Evolutionary conservation across 208 protist genomes (phyloP).

Genomic region (Crithidia brevicula): DNA sequence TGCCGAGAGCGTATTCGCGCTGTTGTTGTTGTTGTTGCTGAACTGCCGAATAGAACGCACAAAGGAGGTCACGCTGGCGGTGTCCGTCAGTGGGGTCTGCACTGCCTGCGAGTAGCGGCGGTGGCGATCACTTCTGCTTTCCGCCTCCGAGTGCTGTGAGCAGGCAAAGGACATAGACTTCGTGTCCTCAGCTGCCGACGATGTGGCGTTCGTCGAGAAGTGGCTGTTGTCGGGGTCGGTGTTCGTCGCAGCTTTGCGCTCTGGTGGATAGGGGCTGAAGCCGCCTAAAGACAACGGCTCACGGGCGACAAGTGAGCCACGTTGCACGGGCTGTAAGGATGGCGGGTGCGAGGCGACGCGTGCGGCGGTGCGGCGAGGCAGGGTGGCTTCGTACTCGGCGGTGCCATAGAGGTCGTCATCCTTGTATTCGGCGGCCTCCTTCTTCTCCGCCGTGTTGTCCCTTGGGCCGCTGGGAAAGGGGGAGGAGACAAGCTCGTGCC

Average conservation of each 20-base stretch:
- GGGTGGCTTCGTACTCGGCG: background rate
- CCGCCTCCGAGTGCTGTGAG: background rate
- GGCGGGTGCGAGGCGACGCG: background rate
- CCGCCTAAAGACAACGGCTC: background rate
- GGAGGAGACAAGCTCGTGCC: constrained; percentile 3
- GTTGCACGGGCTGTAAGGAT: background rate
- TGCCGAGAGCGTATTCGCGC: background rate
- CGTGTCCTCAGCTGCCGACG: background rate
- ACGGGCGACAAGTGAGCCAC: background rate
- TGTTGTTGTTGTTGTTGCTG: constrained; percentile 5
- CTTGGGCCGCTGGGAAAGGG: background rate
- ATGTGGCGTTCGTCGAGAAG: background rate
- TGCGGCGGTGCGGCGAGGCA: background rate
- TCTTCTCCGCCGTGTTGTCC: background rate
- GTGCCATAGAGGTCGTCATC: constrained; percentile 6
- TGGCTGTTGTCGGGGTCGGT: background rate
- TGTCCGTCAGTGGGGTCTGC: constrained; percentile 15
- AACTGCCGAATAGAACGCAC: background rate
- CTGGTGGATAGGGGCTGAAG: background rate
- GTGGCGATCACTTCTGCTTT: constrained; percentile 12
- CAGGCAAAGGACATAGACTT: constrained; percentile 1
- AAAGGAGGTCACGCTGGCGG: background rate
- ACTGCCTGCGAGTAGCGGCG: constrained; percentile 32
- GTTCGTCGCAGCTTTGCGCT: background rate
- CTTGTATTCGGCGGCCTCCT: background rate